Conservation (phyloP, 2,329 filamentous ascomycete genomes). For the Xylariaceae sp. region DNA sequence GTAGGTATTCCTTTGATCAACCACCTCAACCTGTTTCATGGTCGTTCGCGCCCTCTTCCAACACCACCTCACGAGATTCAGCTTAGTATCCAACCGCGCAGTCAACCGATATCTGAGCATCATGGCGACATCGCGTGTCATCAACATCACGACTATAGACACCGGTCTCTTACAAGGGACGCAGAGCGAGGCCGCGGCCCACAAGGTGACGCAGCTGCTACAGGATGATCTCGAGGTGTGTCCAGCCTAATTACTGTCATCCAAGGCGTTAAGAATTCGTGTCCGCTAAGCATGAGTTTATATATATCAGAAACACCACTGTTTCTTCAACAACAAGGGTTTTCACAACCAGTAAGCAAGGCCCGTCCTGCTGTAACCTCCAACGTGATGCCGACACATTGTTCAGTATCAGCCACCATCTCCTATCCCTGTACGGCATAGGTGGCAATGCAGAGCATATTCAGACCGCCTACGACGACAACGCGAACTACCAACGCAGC, state of each 20-base stretch:
- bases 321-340: constrained; percentile 71
- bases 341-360: constrained; percentile 73
- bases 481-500: constrained; percentile 62
- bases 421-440: constrained; percentile 73
- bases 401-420: constrained; percentile 61
- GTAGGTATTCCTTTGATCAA: neutral
- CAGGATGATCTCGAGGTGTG: constrained; percentile 67
- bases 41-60: neutral
- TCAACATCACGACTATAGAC: constrained; percentile 46
- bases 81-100: neutral
- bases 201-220: constrained; percentile 61
- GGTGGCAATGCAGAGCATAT: constrained; percentile 60
- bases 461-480: constrained; percentile 59
- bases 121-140: constrained; percentile 47
- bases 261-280: neutral
- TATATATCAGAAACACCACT: constrained; percentile 54
- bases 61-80: constrained; percentile 4
- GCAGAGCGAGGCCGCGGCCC: constrained; percentile 56
- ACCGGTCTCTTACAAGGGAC: constrained; percentile 47
- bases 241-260: neutral
- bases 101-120: constrained; percentile 17
- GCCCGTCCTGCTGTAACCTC: neutral
- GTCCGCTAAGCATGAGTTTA: neutral
- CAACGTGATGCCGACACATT: constrained; percentile 7
- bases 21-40: neutral